Conservation (phyloP, 805 yeast genomes). For the Wickerhamiella alocasiicola region DNA sequence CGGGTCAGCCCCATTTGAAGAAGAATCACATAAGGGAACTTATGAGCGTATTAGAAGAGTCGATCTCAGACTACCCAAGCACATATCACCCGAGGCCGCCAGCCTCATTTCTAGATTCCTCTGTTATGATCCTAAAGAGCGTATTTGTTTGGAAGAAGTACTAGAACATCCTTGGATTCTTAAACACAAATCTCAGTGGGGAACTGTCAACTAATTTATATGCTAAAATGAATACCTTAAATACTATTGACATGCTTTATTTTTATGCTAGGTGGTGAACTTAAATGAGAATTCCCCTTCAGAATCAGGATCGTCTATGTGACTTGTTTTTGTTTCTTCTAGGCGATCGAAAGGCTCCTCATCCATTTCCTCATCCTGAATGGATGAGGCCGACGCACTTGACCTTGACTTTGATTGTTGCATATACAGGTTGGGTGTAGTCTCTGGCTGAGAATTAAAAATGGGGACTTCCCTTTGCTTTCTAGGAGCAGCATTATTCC, state of each 20-base stretch:
- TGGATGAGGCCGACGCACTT: background rate
- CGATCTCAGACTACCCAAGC: conserved; percentile 61
- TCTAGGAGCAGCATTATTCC: background rate
- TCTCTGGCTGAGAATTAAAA: no score
- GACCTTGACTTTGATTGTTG: no score
- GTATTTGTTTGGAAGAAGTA: conserved; percentile 51
- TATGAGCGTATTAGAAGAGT: conserved; percentile 68
- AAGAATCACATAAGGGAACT: conserved; percentile 54
- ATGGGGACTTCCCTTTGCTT: no score
- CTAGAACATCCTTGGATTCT: conserved; percentile 74
- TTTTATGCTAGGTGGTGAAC: conserved; percentile 14
- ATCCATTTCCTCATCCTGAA: no score
- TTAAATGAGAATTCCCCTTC: conserved; percentile 19
- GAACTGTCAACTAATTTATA: background rate
- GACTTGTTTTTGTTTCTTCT: no score
- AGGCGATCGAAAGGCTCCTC: no score
- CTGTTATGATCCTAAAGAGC: conserved; percentile 52
- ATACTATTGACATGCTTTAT: background rate
- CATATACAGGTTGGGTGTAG: no score
- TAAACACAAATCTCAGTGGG: conserved; percentile 54
- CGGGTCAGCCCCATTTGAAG: conserved; percentile 90
- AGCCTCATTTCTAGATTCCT: conserved; percentile 56
- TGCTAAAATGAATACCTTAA: conserved; percentile 3
- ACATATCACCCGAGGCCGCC: conserved; percentile 59
- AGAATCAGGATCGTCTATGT: background rate